These are phyloP conservation scores for Populus deltoides DNA, from an alignment of 345 rosid species.

Conservation along the genomic window DNA sequence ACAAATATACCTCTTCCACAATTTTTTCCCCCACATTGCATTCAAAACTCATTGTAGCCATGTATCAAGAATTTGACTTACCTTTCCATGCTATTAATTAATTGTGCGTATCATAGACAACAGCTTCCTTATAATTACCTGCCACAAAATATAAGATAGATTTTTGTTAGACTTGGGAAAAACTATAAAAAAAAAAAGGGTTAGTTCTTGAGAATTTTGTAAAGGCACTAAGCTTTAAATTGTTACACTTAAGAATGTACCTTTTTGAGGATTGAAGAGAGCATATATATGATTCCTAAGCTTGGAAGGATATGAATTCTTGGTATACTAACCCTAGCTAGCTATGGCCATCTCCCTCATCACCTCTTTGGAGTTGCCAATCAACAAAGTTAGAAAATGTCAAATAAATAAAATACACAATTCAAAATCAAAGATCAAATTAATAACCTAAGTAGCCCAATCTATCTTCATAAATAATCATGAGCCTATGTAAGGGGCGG, in stretches of 20 bases:
- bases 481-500: background rate
- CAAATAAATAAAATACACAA: background rate
- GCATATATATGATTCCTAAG: background rate
- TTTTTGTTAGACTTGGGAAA: too few relatives aligned
- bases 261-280: slow-evolving; percentile 1
- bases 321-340: background rate
- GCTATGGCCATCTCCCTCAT: background rate
- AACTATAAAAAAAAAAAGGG: background rate
- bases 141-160: background rate
- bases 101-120: background rate
- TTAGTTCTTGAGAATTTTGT: background rate
- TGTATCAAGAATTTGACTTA: background rate
- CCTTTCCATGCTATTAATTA: background rate
- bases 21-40: too few relatives aligned
- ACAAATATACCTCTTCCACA: too few relatives aligned
- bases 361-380: slow-evolving; percentile 26
- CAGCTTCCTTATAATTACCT: background rate
- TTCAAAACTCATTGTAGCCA: background rate
- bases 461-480: too few relatives aligned
- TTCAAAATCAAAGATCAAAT: background rate
- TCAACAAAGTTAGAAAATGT: slow-evolving; percentile 7
- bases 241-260: background rate
- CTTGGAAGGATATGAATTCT: background rate
- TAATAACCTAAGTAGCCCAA: background rate
- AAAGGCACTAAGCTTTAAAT: background rate